Evolutionary conservation across 169 alveolate species (phyloP), one percentile per base, ranked within the genome.

Genomic region (Plasmodium gaboni): DNA sequence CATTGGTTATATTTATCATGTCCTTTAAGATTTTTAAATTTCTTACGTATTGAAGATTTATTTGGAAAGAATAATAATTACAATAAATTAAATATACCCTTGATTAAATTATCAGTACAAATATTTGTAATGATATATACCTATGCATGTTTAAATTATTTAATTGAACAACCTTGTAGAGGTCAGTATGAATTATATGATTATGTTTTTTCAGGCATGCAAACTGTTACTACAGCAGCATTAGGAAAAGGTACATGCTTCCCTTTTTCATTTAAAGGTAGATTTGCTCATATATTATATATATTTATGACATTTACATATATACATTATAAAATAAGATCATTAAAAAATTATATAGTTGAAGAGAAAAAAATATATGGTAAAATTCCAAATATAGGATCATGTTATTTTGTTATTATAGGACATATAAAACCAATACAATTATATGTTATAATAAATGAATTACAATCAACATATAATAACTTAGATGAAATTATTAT

Each of bases 201-300:
- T 86, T 86, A 86, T 64, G 32, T 86, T 12, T 86, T 86, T 71
- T 86, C 92, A 9, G 87, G 86, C 2, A 86, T 86, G 92, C 92
- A 86, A 42, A 86, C 92, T 12, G 86, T 86, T 6, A 42, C 92
- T 17, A 86, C 92, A 2, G 92, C 92, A 1, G 92, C 87, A 26
- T 22, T 86, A 70, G 92, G 92, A 19, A 86, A 50, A 24, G 92
- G 92, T 7, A 71, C 92, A 9, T 86, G 92, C 8, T 86, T 86
- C 42, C 92, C 92, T 2, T 86, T 57, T 55, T 22, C 92, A 1
- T 6, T 57, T 26, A 46, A 86, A 38, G 12, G 69, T 0, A 86
- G 64, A 72, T 38, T 86, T 70, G 64, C 50, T 5, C 87, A 86
- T 55, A 63, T 19, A 0, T 71, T 86, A 60, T 86, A 86, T 67